A percentile compares a stretch with the other conserved stretches of the same genome.
phyloP scores from a whole-genome alignment of 352 stramenopile species.

The Peronospora destructor region DNA sequence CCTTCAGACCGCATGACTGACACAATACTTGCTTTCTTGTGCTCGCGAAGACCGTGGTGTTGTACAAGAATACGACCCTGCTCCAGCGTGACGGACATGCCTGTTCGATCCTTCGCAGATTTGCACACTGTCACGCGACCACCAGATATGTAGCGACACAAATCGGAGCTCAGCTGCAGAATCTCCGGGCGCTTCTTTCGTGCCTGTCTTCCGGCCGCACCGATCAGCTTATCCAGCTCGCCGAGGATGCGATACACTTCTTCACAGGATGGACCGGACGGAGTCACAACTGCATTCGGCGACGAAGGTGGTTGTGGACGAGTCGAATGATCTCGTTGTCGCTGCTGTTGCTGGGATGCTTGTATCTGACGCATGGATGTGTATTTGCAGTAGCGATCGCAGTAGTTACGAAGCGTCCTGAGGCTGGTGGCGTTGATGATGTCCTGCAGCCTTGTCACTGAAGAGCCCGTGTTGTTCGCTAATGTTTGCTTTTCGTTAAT shows the following conservation, averaged over 20 bases:
- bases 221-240: constrained; percentile 70
- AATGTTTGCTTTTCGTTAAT: constrained; percentile 92
- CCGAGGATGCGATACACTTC: constrained; percentile 47
- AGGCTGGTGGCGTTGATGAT: constrained; percentile 78
- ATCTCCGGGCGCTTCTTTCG: constrained; percentile 84
- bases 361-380: constrained; percentile 36
- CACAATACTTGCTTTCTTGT: constrained; percentile 72
- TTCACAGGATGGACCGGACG: constrained; percentile 33
- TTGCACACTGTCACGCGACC: constrained; percentile 95
- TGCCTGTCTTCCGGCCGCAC: constrained; percentile 48
- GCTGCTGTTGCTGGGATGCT: constrained; percentile 22
- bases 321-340: constrained; percentile 11
- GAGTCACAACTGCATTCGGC: constrained; percentile 2
- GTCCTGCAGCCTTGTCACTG: constrained; percentile 70
- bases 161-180: constrained; percentile 73
- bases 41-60: constrained; percentile 57
- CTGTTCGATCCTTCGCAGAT: constrained; percentile 95
- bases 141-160: constrained; percentile 75
- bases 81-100: constrained; percentile 96
- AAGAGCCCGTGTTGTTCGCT: constrained; percentile 83
- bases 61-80: constrained; percentile 85
- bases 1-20: constrained; percentile 79
- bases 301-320: constrained; percentile 4
- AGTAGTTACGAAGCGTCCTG: constrained; percentile 58
- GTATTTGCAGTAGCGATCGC: constrained; percentile 75